Conservation (phyloP, 176 grass and related monocot genomes). For the Oryza australiensis region DNA sequence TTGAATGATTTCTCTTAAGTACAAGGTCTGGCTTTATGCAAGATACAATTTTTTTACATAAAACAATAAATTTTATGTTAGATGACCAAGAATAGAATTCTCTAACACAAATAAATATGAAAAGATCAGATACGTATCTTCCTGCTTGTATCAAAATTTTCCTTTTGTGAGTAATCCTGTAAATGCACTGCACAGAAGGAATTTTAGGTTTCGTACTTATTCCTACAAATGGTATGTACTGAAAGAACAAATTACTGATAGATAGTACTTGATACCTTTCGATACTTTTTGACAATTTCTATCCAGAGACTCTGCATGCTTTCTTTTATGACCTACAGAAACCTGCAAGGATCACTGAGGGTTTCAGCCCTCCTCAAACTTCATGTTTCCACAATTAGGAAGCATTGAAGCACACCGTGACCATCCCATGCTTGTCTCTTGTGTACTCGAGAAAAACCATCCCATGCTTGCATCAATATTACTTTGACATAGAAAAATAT, state of each 20-base stretch:
- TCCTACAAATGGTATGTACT: slow-evolving; percentile 3
- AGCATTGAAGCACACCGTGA: not conserved
- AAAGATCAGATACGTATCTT: slow-evolving; percentile 59
- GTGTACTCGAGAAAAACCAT: not conserved
- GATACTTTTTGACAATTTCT: slow-evolving; percentile 36
- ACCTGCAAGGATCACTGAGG: slow-evolving; percentile 35
- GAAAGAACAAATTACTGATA: not conserved
- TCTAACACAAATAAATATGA: slow-evolving; percentile 18
- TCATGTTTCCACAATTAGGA: not conserved
- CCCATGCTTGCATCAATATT: not conserved
- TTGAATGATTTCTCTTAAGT: slow-evolving; percentile 21
- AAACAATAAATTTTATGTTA: slow-evolving; percentile 18
- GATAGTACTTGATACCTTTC: slow-evolving; percentile 38
- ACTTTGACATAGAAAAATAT: not conserved
- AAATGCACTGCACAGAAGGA: slow-evolving; percentile 37
- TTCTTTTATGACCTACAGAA: slow-evolving; percentile 43
- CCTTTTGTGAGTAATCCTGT: slow-evolving; percentile 36
- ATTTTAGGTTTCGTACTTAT: not conserved
- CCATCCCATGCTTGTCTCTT: not conserved
- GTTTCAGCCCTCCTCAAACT: slow-evolving; percentile 19
- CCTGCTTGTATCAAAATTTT: slow-evolving; percentile 32
- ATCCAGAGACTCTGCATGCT: slow-evolving; percentile 34
- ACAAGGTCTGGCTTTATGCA: slow-evolving; percentile 3
- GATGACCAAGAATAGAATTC: not conserved
- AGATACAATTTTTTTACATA: not conserved